Percentiles rank a stretch among this genome's conserved stretches.
These are phyloP conservation scores for Cladosporium velox DNA, from an alignment of 2,329 filamentous ascomycete genomes.

Conservation along the genomic window DNA sequence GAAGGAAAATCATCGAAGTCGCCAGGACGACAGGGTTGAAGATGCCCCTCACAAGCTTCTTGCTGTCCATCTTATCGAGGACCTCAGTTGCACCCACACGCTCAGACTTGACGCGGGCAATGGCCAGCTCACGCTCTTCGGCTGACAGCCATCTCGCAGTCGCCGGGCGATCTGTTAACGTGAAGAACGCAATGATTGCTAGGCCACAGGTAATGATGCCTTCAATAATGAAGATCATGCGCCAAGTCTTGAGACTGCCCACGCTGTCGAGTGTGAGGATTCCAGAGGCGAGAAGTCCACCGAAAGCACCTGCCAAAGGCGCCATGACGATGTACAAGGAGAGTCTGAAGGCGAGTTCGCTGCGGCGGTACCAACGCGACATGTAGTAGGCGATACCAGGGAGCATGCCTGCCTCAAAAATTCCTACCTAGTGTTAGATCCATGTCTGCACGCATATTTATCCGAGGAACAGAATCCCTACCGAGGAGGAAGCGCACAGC, in stretches of 20 bases:
- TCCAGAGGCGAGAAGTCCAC: conserved; percentile 62
- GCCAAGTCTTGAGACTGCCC: conserved; percentile 60
- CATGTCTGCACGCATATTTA: not conserved
- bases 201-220: conserved; percentile 64
- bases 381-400: conserved; percentile 75
- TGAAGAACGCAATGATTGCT: conserved; percentile 62
- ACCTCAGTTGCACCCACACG: conserved; percentile 63
- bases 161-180: conserved; percentile 68
- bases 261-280: conserved; percentile 65
- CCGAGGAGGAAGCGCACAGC: conserved; percentile 69
- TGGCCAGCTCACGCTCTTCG: conserved; percentile 67
- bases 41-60: conserved; percentile 64
- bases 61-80: conserved; percentile 62
- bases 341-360: conserved; percentile 67
- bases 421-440: conserved; percentile 32
- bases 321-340: conserved; percentile 71
- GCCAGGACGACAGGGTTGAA: conserved; percentile 63
- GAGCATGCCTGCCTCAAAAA: conserved; percentile 74
- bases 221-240: conserved; percentile 74
- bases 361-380: conserved; percentile 69
- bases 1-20: conserved; percentile 61
- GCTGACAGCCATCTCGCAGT: conserved; percentile 66
- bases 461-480: not conserved
- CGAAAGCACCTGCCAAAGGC: conserved; percentile 70
- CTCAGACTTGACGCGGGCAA: conserved; percentile 69